These are phyloP conservation scores for Endocalyx cinctus DNA, from an alignment of 2,329 filamentous ascomycete genomes.

Conservation along the genomic window DNA sequence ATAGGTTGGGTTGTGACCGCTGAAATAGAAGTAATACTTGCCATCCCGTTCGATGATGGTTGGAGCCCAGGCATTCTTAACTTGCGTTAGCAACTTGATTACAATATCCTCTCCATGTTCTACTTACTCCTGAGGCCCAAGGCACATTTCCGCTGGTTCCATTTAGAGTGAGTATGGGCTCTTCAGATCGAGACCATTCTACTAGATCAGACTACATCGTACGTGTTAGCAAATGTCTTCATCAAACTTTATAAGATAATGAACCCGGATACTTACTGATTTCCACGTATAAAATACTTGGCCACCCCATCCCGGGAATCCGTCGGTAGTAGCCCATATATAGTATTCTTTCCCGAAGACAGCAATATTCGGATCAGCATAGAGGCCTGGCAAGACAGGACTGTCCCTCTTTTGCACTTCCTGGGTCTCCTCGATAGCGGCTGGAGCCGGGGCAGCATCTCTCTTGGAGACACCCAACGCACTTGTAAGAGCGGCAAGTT, in stretches of 20 bases:
- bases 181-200: constrained; percentile 34
- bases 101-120: too few species aligned
- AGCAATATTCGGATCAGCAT: constrained; percentile 44
- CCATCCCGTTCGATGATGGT: constrained; percentile 55
- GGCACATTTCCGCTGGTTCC: constrained; percentile 49
- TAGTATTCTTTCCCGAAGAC: constrained; percentile 40
- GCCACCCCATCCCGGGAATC: constrained; percentile 38
- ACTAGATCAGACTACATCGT: constrained; percentile 32
- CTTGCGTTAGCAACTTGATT: too few species aligned
- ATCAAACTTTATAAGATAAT: too few species aligned
- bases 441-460: neutral
- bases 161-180: constrained; percentile 41
- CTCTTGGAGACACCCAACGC: constrained; percentile 7
- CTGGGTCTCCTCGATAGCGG: too few species aligned
- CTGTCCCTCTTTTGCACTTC: constrained; percentile 18
- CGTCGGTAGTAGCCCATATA: constrained; percentile 43
- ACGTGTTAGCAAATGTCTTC: too few species aligned
- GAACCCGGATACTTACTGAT: constrained; percentile 22
- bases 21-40: constrained; percentile 63
- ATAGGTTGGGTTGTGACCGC: constrained; percentile 45
- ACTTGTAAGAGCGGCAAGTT: constrained; percentile 31
- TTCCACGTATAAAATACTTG: constrained; percentile 45
- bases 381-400: constrained; percentile 33
- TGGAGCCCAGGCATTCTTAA: constrained; percentile 63
- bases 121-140: constrained; percentile 51